phyloP scores from a whole-genome alignment of 148 eudicot genomes.

The Rhododendron molle region DNA sequence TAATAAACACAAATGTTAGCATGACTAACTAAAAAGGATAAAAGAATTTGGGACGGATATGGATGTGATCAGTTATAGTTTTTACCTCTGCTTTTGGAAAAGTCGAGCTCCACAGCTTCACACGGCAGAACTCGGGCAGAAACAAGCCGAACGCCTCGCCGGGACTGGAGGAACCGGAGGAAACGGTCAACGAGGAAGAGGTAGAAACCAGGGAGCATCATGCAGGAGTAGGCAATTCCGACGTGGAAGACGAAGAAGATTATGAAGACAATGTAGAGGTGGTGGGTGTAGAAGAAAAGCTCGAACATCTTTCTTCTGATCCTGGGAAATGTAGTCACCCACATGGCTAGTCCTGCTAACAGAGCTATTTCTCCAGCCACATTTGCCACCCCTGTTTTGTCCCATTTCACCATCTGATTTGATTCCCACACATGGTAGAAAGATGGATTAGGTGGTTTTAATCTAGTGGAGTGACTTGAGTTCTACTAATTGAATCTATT shows the following conservation, averaged over 20 bases:
- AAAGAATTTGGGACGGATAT: no score
- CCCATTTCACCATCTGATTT: constrained; percentile 42
- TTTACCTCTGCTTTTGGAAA: constrained; percentile 56
- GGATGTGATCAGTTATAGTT: no score
- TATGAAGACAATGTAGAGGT: constrained; percentile 52
- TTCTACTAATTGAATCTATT: no score
- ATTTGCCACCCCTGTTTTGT: constrained; percentile 34
- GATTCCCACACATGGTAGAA: not conserved
- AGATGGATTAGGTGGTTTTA: not conserved
- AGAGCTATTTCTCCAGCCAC: constrained; percentile 50
- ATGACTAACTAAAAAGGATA: not conserved
- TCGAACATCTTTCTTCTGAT: constrained; percentile 46
- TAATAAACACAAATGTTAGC: not conserved
- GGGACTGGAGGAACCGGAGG: constrained; percentile 52
- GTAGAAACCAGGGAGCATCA: constrained; percentile 60
- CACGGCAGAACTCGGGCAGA: constrained; percentile 56
- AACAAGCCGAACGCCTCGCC: constrained; percentile 26
- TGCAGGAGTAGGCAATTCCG: constrained; percentile 42
- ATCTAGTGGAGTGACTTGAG: not conserved
- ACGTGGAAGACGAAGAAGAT: constrained; percentile 47
- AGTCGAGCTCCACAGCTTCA: constrained; percentile 71
- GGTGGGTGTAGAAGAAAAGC: constrained; percentile 51
- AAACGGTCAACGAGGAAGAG: constrained; percentile 59
- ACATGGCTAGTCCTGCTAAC: constrained; percentile 31
- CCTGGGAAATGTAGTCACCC: constrained; percentile 39